phyloP scores from a whole-genome alignment of 208 protist genomes.

The Crithidia brevicula region DNA sequence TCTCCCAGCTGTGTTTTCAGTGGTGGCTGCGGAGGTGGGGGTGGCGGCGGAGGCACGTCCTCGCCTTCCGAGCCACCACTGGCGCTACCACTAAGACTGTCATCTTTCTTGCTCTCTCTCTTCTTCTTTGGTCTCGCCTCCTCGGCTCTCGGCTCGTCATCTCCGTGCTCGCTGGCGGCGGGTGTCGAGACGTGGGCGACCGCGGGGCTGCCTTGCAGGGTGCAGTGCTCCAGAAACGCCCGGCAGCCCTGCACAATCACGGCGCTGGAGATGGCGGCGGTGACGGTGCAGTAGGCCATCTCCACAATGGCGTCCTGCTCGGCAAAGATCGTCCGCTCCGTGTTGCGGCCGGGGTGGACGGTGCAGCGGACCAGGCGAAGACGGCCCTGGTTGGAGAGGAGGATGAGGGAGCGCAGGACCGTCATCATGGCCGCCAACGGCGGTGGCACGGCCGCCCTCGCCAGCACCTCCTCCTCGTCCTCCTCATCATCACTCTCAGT shows the following conservation, averaged over 20 bases:
- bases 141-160: background rate
- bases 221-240: constrained; percentile 49
- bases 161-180: background rate
- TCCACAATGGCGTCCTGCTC: constrained; percentile 74
- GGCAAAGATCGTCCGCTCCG: constrained; percentile 68
- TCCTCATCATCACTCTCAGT: background rate
- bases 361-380: constrained; percentile 44
- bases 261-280: constrained; percentile 50
- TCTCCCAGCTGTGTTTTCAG: constrained; percentile 37
- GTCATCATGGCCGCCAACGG: constrained; percentile 18
- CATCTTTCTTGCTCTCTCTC: too few relatives aligned
- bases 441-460: background rate
- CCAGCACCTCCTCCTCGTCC: background rate
- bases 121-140: too few relatives aligned
- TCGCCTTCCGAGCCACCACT: too few relatives aligned
- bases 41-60: background rate
- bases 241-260: constrained; percentile 74
- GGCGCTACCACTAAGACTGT: too few relatives aligned
- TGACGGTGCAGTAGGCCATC: constrained; percentile 51
- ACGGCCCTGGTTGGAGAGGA: constrained; percentile 66
- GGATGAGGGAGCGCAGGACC: constrained; percentile 53
- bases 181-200: background rate
- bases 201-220: constrained; percentile 32
- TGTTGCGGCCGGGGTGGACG: constrained; percentile 37
- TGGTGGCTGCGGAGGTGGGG: constrained; percentile 3